Conservation (phyloP, 495 filamentous ascomycete species). For the Lindgomyces ingoldianus region DNA sequence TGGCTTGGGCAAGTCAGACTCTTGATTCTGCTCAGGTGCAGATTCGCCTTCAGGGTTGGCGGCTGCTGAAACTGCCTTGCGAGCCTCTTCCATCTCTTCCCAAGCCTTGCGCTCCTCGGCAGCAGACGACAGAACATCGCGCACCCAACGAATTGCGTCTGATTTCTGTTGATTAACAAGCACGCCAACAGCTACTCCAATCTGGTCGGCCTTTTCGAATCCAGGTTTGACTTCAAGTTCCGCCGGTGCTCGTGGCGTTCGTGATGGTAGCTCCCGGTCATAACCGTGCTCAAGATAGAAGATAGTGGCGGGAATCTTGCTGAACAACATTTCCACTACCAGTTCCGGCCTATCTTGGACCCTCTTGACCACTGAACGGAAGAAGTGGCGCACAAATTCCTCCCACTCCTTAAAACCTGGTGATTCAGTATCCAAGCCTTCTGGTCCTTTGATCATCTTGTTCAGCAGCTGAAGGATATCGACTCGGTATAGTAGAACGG, state of each 20-base stretch:
- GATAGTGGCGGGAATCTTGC: constrained; percentile 80
- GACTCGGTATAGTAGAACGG: constrained; percentile 81
- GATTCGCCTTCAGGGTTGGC: constrained; percentile 47
- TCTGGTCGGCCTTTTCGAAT: constrained; percentile 64
- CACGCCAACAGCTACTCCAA: constrained; percentile 75
- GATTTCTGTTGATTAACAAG: constrained; percentile 73
- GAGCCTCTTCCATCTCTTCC: constrained; percentile 69
- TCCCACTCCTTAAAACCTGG: constrained; percentile 86
- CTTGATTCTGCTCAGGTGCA: constrained; percentile 37
- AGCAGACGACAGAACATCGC: constrained; percentile 65
- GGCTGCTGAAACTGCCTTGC: constrained; percentile 31
- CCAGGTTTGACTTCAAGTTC: constrained; percentile 79
- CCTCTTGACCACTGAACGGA: constrained; percentile 67
- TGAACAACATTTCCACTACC: constrained; percentile 87
- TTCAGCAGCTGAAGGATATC: constrained; percentile 89
- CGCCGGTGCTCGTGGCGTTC: constrained; percentile 63
- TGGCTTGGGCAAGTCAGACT: constrained; percentile 39
- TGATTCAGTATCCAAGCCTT: constrained; percentile 64
- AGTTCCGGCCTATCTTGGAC: constrained; percentile 80
- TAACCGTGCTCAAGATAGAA: constrained; percentile 89
- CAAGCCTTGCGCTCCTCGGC: constrained; percentile 74
- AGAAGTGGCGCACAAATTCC: constrained; percentile 72
- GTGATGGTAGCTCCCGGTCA: constrained; percentile 70
- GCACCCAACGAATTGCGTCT: constrained; percentile 80
- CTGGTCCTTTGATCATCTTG: constrained; percentile 88